Conservation (phyloP, 352 stramenopile species). For the Phytopythium montanum region DNA sequence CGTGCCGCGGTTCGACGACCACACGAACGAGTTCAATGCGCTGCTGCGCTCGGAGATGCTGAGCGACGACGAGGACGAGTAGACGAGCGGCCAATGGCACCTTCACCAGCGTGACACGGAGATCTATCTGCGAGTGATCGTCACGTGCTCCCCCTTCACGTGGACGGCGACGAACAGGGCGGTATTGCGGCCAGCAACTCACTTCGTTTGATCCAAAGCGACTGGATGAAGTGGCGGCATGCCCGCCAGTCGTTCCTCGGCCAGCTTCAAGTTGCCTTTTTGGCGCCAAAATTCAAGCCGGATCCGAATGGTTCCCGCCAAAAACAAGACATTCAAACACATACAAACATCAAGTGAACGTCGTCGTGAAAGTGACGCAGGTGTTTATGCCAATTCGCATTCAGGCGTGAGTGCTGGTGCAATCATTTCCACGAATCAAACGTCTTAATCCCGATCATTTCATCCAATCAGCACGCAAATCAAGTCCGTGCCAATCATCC, state of each 20-base stretch:
- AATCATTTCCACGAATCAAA: not conserved
- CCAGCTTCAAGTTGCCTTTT: conserved; percentile 2
- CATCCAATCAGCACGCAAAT: not conserved
- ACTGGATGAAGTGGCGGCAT: not conserved
- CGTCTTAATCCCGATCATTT: not conserved
- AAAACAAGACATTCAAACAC: not conserved
- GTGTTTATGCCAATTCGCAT: not conserved
- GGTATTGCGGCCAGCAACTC: not conserved
- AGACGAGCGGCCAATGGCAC: not conserved
- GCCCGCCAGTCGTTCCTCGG: not conserved
- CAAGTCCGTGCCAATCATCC: not conserved
- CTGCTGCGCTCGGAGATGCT: conserved; percentile 22
- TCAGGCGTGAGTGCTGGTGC: conserved; percentile 1
- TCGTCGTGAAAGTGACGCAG: not conserved
- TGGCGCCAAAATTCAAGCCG: not conserved
- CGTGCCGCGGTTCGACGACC: conserved; percentile 15
- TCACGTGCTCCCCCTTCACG: not conserved
- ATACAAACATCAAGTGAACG: not conserved
- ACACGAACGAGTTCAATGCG: conserved; percentile 8
- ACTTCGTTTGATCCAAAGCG: no score
- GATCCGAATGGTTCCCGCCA: not conserved
- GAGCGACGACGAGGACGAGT: conserved; percentile 27
- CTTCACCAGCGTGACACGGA: not conserved
- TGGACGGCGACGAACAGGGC: no score
- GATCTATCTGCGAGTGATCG: not conserved